Base-by-base conservation (phyloP, 2,329 filamentous ascomycete genomes). In the Epichloe uncinata region DNA sequence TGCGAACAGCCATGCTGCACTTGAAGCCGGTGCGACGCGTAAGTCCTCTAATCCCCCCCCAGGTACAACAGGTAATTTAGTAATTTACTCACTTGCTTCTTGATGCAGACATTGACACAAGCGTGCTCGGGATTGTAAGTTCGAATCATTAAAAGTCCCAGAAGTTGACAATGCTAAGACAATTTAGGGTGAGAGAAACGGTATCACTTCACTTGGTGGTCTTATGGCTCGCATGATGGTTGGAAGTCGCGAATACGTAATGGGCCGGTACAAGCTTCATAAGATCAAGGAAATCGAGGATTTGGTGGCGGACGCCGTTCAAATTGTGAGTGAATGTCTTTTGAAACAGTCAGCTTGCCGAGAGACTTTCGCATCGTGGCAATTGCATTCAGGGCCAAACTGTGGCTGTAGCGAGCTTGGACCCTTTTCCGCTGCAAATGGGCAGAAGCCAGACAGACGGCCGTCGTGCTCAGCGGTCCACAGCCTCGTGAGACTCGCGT, bases 201-300 rank as follows among this genome's bases (percentile, higher is more conserved):
- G 51, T 15, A 53, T 53, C 22, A 53, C 51, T 37, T 38, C 54
- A 38, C 45, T 55, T n/a, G 55, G 54, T 11, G 55, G 47, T 22
- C 45, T 57, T 5, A 45, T 55, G 18, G 55, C 55, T 13, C 45
- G 52, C 18, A 93, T 56, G 55, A 54, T 57, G 12, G 54, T 56
- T 7, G 48, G 36, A 1, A 49, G 47, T 26, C 53, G 34, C 11
- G 55, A 55, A 4, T 55, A 57, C 41, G 54, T 57, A 15, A 55
- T 34, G 33, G 40, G 37, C 48, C 42, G 45, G 77, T 94, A 94
- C 74, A 87, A 87, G 71, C 79, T 94, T 51, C 77, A 87, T 68
- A 89, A 87, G 80, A 77, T 95, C 70, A 93, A 93, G 81, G 85
- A 38, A 50, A 78, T 90, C 54, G 87, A 94, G 71, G 85, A 91